Percentiles rank a stretch among this genome's conserved stretches.
phyloP scores from a whole-genome alignment of 768 basidiomycete genomes.

The Collybia mongolica region DNA sequence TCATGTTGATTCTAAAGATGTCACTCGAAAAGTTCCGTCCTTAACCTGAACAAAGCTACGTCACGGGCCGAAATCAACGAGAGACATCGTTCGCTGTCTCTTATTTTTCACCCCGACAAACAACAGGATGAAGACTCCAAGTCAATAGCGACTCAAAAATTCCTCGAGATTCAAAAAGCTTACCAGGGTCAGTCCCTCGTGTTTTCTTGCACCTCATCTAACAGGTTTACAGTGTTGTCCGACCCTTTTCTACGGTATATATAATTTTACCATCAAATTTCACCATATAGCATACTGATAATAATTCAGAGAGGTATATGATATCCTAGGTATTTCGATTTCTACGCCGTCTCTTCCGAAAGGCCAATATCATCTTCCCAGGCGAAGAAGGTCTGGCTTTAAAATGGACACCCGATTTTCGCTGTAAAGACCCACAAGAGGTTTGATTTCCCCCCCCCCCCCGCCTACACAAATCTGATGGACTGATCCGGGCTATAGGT shows the following conservation, averaged over 20 bases:
- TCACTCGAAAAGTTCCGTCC: constrained; percentile 46
- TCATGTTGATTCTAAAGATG: not conserved
- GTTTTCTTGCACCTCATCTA: not conserved
- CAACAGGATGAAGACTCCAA: constrained; percentile 59
- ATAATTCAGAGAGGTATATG: constrained; percentile 64
- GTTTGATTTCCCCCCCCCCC: constrained; percentile 23
- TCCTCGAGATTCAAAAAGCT: constrained; percentile 78
- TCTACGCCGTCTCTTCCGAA: not conserved
- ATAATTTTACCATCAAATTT: not conserved
- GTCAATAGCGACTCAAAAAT: constrained; percentile 60
- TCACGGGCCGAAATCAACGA: constrained; percentile 72
- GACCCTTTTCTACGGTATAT: constrained; percentile 69
- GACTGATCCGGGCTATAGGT: constrained; percentile 32
- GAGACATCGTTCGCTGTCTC: constrained; percentile 66
- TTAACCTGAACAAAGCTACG: constrained; percentile 68
- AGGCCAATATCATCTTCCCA: constrained; percentile 8
- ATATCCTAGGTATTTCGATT: constrained; percentile 55
- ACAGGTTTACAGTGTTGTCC: constrained; percentile 52
- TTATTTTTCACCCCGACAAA: constrained; percentile 85
- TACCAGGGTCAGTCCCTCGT: constrained; percentile 62
- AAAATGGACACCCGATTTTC: constrained; percentile 43
- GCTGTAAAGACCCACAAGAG: constrained; percentile 45
- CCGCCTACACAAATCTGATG: not conserved
- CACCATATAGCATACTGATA: constrained; percentile 1
- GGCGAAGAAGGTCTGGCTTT: constrained; percentile 36